Percentiles rank a stretch among this genome's conserved stretches.
Conservation (phyloP, 495 filamentous ascomycete species). For the Penicillium ochrochloron region DNA sequence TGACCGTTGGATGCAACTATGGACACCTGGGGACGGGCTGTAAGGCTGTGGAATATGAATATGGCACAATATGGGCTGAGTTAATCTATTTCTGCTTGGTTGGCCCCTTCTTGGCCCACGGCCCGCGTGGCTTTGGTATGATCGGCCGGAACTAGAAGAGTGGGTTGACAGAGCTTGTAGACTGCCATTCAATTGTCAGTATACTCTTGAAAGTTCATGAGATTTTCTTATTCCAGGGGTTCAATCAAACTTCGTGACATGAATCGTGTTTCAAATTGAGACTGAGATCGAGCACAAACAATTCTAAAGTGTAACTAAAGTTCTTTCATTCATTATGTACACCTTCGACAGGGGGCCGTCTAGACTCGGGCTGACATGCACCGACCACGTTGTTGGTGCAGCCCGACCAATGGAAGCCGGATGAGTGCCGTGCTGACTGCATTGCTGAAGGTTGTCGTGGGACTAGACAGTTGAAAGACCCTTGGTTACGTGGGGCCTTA, state of each 20-base stretch:
- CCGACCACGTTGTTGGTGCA: constrained; percentile 3
- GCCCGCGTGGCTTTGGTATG: constrained; percentile 1
- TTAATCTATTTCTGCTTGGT: constrained; percentile 1
- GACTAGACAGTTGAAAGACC: not conserved
- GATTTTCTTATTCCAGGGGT: not conserved
- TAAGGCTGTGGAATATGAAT: constrained; percentile 4
- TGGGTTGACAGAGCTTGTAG: not conserved
- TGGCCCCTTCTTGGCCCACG: not conserved
- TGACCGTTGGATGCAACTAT: constrained; percentile 29
- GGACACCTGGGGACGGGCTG: constrained; percentile 1
- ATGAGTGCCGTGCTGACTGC: constrained; percentile 6
- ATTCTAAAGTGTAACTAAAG: not conserved
- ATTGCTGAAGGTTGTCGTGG: not conserved
- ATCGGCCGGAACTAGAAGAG: not conserved
- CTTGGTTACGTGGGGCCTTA: not conserved
- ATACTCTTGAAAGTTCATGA: constrained; percentile 3
- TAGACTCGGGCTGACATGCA: constrained; percentile 3
- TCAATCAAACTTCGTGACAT: not conserved
- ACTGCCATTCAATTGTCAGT: not conserved
- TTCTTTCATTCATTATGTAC: not conserved
- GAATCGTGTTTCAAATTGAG: constrained; percentile 4
- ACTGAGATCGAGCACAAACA: not conserved
- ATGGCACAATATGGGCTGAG: not conserved
- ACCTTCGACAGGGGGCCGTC: not conserved
- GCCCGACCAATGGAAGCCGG: not conserved